Evolutionary conservation across 345 rosid genomes (phyloP).

Genomic region (Lepidium africanum): DNA sequence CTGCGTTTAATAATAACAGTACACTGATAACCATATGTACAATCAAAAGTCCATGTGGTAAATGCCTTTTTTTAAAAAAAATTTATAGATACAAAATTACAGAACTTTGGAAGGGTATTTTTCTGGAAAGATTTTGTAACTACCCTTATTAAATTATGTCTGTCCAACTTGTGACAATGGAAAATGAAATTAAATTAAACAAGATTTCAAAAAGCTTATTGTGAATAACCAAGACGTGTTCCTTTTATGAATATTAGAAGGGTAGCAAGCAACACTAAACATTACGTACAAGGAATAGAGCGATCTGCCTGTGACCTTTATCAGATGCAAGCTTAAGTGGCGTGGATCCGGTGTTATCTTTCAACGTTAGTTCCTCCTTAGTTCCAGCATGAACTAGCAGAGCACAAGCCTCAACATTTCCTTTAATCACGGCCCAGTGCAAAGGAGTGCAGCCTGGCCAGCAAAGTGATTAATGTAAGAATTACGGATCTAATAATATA

Average conservation of each 20-base stretch:
- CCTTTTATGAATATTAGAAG: not conserved
- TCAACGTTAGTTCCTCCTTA: constrained; percentile 61
- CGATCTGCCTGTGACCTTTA: constrained; percentile 87
- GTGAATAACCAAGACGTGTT: not conserved
- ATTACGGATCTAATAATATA: not conserved
- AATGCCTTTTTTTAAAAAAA: not conserved
- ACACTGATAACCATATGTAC: not conserved
- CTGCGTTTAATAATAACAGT: not conserved
- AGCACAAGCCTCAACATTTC: constrained; percentile 72
- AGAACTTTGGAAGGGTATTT: not conserved
- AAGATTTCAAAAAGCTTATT: not conserved
- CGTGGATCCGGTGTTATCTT: constrained; percentile 81
- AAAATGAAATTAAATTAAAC: not conserved
- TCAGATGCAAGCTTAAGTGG: constrained; percentile 84
- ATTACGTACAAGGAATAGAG: constrained; percentile 85
- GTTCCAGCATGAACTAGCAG: constrained; percentile 88
- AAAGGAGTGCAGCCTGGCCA: constrained; percentile 86
- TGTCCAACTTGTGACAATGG: not conserved
- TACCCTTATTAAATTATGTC: not conserved
- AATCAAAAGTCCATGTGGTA: not conserved
- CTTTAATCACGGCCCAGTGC: constrained; percentile 88
- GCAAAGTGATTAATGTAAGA: constrained; percentile 5
- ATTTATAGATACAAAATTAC: not conserved
- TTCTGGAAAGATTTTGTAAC: not conserved
- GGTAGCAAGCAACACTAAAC: constrained; percentile 19